Conservation (phyloP, 2,329 filamentous ascomycete genomes). For the Hirsutella thompsonii region DNA sequence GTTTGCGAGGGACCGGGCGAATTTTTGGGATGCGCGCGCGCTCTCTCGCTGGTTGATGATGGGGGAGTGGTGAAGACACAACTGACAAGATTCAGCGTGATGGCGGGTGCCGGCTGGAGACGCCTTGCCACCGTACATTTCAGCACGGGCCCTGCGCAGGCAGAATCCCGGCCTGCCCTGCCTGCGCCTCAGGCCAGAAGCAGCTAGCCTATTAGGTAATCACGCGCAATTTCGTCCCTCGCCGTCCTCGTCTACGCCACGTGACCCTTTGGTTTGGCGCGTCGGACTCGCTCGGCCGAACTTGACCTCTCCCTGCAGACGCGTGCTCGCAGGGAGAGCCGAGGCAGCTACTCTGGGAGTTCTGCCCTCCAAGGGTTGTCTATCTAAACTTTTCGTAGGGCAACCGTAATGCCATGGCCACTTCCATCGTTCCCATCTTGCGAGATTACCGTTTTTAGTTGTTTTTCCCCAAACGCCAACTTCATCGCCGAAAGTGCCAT, state of each 20-base stretch:
- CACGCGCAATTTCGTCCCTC: conserved; percentile 1
- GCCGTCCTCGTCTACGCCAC: too few relatives aligned
- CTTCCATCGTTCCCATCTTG: too few relatives aligned
- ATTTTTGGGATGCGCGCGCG: conserved; percentile 48
- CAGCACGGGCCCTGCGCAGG: conserved; percentile 25
- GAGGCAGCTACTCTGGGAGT: too few relatives aligned
- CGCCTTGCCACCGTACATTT: conserved; percentile 26
- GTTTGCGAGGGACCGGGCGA: conserved; percentile 43
- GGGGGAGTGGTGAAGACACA: conserved; percentile 40
- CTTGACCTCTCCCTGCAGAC: too few relatives aligned
- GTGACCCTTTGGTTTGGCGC: not conserved
- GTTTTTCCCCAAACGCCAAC: too few relatives aligned
- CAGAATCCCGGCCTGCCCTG: conserved; percentile 7
- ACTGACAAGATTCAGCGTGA: conserved; percentile 36
- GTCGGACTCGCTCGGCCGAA: too few relatives aligned
- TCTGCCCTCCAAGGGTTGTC: too few relatives aligned
- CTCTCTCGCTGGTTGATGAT: conserved; percentile 33
- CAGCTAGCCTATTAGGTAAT: conserved; percentile 7
- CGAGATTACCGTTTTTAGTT: too few relatives aligned
- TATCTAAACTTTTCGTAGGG: too few relatives aligned
- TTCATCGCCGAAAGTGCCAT: too few relatives aligned
- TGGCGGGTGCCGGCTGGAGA: conserved; percentile 29
- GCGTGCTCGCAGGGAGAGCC: too few relatives aligned
- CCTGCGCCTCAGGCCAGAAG: conserved; percentile 11
- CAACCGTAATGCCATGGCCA: too few relatives aligned